Base-by-base conservation (phyloP, 2,329 filamentous ascomycete species). In the Cladorrhinum sp. region DNA sequence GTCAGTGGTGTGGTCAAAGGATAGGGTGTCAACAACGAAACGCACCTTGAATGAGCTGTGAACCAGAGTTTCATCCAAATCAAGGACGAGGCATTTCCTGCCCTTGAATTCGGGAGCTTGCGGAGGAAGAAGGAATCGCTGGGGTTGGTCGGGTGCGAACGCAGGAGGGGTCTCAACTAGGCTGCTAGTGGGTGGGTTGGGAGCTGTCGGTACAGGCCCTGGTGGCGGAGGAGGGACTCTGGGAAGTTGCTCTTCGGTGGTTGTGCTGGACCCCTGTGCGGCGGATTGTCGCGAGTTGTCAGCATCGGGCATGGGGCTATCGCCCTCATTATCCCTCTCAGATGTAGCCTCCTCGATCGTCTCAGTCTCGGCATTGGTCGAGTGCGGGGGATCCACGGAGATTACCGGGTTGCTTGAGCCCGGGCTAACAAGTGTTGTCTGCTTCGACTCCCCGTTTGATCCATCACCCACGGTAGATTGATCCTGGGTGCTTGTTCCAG, bases 11-110 rank as follows among this genome's bases (percentile, higher is more conserved):
- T 4, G 3, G 12, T 3, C 20, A 18, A 41, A 36, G 57, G 38
- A 0, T 27, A 22, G n/a, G 1, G 32, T 23, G 10, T 29, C 20
- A 23, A 12, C 24, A 3, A 13, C 10, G 6, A 67, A 18, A 45
- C 79, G 67, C 76, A 96, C 93, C 85, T 99, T 99, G 78, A 99
- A 99, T 68, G 95, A 98, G 75, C 95, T 98, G 78, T 99, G 95
- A 23, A 99, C 95, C 56, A 99, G 78, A 1, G 95, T 99, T 76
- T 99, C 95, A 68, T 99, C 95, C 63, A 99, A 79, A 78, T 99
- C 95, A 50, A 99, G 82, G 18, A 99, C 93, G 45, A 99, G 79
- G 70, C 95, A 99, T 76, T 99, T 99, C 72, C 91, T 88, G 25
- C 92, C 92, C 74, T 89, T 87, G 69, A 95, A 86, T 68, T 91